Evolutionary conservation across 2,329 filamentous ascomycete genomes (phyloP).

Genomic region (Lasiodiplodia gonubiensis): DNA sequence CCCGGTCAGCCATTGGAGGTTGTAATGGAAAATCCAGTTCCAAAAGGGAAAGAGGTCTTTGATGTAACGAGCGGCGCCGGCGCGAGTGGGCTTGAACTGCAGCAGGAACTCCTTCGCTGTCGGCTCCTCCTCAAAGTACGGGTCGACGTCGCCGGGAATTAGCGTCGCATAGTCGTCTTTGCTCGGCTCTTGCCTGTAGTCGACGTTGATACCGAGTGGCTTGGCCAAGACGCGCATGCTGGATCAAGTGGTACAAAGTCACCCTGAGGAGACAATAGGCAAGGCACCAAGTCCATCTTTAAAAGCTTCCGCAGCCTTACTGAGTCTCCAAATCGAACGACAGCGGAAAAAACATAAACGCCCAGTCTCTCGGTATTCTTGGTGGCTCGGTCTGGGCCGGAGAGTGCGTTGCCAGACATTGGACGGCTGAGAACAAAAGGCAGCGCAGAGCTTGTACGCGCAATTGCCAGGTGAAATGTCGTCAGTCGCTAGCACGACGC

Average conservation of each 20-base stretch:
- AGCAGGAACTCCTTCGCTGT: slow-evolving; percentile 39
- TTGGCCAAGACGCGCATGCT: slow-evolving; percentile 23
- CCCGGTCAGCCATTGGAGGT: slow-evolving; percentile 40
- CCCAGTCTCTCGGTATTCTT: slow-evolving; percentile 24
- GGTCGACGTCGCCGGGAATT: slow-evolving; percentile 26
- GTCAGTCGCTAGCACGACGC: slow-evolving; percentile 9
- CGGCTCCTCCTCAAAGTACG: slow-evolving; percentile 40
- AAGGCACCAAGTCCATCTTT: slow-evolving; percentile 15
- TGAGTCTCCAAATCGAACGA: slow-evolving; percentile 2
- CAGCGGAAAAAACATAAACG: slow-evolving; percentile 3
- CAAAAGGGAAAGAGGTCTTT: slow-evolving; percentile 38
- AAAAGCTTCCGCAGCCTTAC: not conserved
- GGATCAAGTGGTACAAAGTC: slow-evolving; percentile 7
- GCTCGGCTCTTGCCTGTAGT: slow-evolving; percentile 16
- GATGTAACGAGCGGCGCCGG: slow-evolving; percentile 36
- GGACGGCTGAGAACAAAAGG: not conserved
- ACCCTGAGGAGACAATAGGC: not conserved
- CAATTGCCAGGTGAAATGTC: slow-evolving; percentile 18
- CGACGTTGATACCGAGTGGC: slow-evolving; percentile 14
- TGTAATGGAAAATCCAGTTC: slow-evolving; percentile 39
- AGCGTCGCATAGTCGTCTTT: slow-evolving; percentile 3
- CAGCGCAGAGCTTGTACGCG: not conserved
- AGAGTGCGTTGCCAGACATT: slow-evolving; percentile 6
- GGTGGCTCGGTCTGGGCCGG: slow-evolving; percentile 20
- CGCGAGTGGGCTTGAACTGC: slow-evolving; percentile 36